Conservation (phyloP, 768 basidiomycete species). For the Tylopilus rubrobrunneus region DNA sequence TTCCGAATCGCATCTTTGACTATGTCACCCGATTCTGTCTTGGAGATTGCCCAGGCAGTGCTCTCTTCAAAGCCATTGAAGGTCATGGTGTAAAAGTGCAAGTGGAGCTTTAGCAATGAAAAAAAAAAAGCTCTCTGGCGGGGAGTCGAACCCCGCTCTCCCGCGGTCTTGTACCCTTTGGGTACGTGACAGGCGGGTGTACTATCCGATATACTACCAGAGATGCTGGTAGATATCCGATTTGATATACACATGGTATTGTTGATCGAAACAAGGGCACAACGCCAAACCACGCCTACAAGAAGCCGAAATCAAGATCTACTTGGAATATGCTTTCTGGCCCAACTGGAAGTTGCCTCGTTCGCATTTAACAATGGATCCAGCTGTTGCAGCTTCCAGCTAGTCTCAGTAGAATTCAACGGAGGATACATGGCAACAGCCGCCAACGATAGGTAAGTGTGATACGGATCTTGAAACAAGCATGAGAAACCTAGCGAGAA, state of each 20-base stretch:
- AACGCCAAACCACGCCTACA: not conserved
- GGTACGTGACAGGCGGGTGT: slow-evolving; percentile 46
- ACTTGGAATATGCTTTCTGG: slow-evolving; percentile 50
- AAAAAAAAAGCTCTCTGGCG: slow-evolving; percentile 36
- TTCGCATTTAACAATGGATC: slow-evolving; percentile 74
- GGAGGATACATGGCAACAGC: slow-evolving; percentile 67
- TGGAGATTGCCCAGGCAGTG: slow-evolving; percentile 47
- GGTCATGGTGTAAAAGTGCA: slow-evolving; percentile 34
- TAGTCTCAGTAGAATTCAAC: slow-evolving; percentile 24
- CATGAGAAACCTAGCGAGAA: slow-evolving; percentile 5
- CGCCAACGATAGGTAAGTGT: slow-evolving; percentile 89
- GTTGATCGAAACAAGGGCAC: not conserved
- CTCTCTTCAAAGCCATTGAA: slow-evolving; percentile 41
- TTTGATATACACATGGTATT: not conserved
- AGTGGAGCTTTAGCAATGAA: not conserved
- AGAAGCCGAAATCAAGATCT: slow-evolving; percentile 10
- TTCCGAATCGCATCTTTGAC: slow-evolving; percentile 75
- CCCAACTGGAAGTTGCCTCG: slow-evolving; percentile 63
- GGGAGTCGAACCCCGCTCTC: slow-evolving; percentile 45
- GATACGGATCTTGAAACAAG: slow-evolving; percentile 75
- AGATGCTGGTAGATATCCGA: slow-evolving; percentile 13
- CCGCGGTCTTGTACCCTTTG: slow-evolving; percentile 24
- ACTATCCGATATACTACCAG: slow-evolving; percentile 52
- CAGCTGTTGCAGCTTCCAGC: slow-evolving; percentile 58
- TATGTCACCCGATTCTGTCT: slow-evolving; percentile 51